Evolutionary conservation across 345 rosid genomes (phyloP), one percentile per base, ranked within the genome.

Genomic region (Turnera subulata): DNA sequence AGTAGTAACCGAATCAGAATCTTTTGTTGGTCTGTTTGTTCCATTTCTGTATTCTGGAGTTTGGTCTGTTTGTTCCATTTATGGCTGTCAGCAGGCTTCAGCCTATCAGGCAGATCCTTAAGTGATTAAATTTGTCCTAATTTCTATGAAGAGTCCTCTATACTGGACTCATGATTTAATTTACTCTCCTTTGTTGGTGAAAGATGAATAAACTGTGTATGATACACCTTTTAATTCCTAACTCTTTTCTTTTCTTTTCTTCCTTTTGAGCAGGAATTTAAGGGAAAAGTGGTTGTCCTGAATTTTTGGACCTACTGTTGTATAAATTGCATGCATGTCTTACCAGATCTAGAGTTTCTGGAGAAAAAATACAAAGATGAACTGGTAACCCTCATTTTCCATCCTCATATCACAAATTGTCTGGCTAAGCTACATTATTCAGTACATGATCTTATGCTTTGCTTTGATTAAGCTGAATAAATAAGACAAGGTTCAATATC

Each of bases 301-400:
- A 95, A 92, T 58, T 92, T 92, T 75, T 89, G 98, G 98, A 92
- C 98, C 14, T 92, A 92, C 63, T 89, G 98, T 61, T 92, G 95
- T 64, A 86, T 92, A 80, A 89, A 89, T 58, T 92, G 98, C 53
- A 86, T 92, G 88, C 98, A 92, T 38, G 93, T 89, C 58, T 63
- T 89, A 61, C 98, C 93, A 25, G 98, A 92, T 78, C 72, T 92
- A 39, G 98, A 78, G 56, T 86, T 65, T 71, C 66, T 92, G 82
- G 98, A 92, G 82, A 81, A 83, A 54, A 92, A 89, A 64, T 92
- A 89, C 82, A 83, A 82, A 67, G 86, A 84, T 64, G 76, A 54
- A 82, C 96, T 95, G 46, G 96, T 92, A 59, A 61, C 63, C 39
- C 61, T 72, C 66, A 59, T 61, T 38, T 64, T 47, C 35, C 25